These are phyloP conservation scores for Grosmannia serpens DNA, from an alignment of 2,329 filamentous ascomycete species.

Conservation along the genomic window DNA sequence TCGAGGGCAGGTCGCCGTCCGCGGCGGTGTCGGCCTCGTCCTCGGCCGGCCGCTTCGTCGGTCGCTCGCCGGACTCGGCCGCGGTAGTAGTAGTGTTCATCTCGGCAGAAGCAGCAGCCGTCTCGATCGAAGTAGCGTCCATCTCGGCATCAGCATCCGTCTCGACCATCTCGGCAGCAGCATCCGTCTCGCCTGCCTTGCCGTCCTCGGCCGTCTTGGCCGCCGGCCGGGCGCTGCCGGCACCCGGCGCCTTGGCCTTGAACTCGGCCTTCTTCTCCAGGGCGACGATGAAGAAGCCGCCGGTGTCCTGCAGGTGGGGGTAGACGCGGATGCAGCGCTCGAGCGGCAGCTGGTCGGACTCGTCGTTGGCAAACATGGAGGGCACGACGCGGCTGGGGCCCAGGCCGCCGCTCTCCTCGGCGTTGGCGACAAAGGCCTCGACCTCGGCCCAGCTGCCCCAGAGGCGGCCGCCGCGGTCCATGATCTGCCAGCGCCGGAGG, in stretches of 20 bases:
- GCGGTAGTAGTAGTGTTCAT: slow-evolving; percentile 11
- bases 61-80: slow-evolving; percentile 1
- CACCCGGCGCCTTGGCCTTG: slow-evolving; percentile 50
- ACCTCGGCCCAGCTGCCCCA: slow-evolving; percentile 78
- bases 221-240: background rate
- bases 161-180: slow-evolving; percentile 16
- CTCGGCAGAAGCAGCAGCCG: slow-evolving; percentile 13
- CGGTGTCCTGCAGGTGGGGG: slow-evolving; percentile 89
- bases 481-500: slow-evolving; percentile 75
- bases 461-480: slow-evolving; percentile 71
- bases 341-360: slow-evolving; percentile 58
- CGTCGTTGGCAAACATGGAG: slow-evolving; percentile 67
- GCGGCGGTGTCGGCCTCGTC: background rate
- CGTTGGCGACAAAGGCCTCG: slow-evolving; percentile 53
- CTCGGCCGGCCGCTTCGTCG: background rate
- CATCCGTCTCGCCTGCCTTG: slow-evolving; percentile 25
- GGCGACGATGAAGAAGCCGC: slow-evolving; percentile 94
- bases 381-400: slow-evolving; percentile 59
- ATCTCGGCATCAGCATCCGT: background rate
- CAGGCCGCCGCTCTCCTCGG: slow-evolving; percentile 40
- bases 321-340: slow-evolving; percentile 91
- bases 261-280: slow-evolving; percentile 86
- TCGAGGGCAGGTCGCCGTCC: background rate
- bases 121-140: slow-evolving; percentile 8
- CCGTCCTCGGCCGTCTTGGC: slow-evolving; percentile 23